phyloP scores from a whole-genome alignment of 2,329 filamentous ascomycete genomes.

The Leptographium wingfieldii region DNA sequence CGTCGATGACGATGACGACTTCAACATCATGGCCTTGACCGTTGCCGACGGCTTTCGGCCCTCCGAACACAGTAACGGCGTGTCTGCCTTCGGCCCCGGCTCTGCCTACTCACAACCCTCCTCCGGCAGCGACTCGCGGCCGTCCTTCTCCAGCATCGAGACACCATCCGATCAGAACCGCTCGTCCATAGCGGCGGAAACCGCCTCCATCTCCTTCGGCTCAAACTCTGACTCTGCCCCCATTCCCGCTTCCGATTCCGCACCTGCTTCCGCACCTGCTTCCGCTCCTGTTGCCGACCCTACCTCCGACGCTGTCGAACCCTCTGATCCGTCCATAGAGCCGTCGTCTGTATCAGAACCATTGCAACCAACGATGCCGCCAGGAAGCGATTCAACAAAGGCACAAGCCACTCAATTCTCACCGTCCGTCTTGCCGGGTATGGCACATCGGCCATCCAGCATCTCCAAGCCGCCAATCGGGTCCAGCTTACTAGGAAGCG shows the following conservation, averaged over 20 bases:
- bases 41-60: constrained; percentile 13
- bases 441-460: constrained; percentile 29
- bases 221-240: neutral
- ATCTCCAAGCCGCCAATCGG: constrained; percentile 35
- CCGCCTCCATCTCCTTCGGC: neutral
- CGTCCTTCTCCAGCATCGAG: constrained; percentile 3
- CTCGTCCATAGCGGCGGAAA: neutral
- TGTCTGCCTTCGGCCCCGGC: neutral
- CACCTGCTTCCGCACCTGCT: neutral
- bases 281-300: neutral
- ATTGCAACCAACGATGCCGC: neutral
- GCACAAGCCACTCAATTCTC: neutral
- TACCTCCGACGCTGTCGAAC: neutral
- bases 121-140: neutral
- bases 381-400: neutral
- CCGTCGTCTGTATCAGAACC: neutral
- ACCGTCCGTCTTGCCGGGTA: neutral
- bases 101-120: neutral
- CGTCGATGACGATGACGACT: constrained; percentile 2
- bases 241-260: neutral
- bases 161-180: neutral
- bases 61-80: neutral
- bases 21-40: constrained; percentile 1
- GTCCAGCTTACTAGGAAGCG: constrained; percentile 8
- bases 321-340: neutral